These are phyloP conservation scores for Ustilago cynodontis DNA, from an alignment of 1,284 basidiomycete species.

Conservation along the genomic window DNA sequence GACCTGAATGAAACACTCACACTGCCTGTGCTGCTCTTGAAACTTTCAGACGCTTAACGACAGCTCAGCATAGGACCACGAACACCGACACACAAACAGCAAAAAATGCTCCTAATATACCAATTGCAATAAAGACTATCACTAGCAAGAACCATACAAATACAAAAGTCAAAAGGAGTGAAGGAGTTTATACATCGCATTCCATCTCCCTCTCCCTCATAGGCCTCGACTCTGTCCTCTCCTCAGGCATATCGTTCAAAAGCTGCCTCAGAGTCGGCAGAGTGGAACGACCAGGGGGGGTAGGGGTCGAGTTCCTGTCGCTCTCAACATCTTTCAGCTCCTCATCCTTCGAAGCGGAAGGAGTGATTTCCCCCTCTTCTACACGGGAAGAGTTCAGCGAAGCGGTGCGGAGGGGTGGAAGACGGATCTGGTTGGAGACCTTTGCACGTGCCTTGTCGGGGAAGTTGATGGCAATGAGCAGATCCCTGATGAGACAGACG, in stretches of 20 bases:
- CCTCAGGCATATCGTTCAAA: constrained; percentile 41
- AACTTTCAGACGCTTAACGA: no score
- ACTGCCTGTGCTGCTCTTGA: no score
- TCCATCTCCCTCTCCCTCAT: constrained; percentile 27
- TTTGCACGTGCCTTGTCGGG: constrained; percentile 41
- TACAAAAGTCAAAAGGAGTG: background rate
- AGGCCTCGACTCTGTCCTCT: background rate
- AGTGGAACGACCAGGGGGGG: constrained; percentile 40
- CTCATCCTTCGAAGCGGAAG: background rate
- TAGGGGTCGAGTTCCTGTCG: constrained; percentile 42
- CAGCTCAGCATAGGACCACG: no score
- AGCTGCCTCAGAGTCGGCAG: constrained; percentile 55
- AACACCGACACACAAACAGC: no score
- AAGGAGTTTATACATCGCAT: constrained; percentile 10
- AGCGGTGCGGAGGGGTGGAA: constrained; percentile 39
- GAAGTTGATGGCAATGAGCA: constrained; percentile 62
- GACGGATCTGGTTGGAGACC: constrained; percentile 18
- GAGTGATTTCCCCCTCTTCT: constrained; percentile 43
- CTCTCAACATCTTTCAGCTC: constrained; percentile 9
- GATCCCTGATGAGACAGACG: constrained; percentile 52
- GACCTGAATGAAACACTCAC: no score
- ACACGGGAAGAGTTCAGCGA: background rate
- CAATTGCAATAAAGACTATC: background rate
- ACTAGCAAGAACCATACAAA: background rate
- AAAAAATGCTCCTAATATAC: background rate